These are phyloP conservation scores for Rhynchosporium agropyri DNA, from an alignment of 2,329 filamentous ascomycete species.

Conservation along the genomic window DNA sequence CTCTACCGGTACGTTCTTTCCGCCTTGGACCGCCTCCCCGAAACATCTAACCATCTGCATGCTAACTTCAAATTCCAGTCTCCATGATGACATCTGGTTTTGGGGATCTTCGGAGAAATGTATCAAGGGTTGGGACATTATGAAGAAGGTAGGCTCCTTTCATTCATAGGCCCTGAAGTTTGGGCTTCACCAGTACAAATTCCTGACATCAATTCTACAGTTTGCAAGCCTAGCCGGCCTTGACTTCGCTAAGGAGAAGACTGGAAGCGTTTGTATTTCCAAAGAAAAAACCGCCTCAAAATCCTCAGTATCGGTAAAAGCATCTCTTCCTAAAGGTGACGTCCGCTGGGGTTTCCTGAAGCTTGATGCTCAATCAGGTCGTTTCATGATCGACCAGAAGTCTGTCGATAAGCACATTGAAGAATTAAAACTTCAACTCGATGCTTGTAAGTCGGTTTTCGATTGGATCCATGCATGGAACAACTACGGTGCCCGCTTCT, in stretches of 20 bases:
- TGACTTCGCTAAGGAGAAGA: constrained; percentile 59
- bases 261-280: constrained; percentile 51
- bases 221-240: constrained; percentile 60
- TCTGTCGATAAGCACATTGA: constrained; percentile 57
- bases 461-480: constrained; percentile 63
- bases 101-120: constrained; percentile 59
- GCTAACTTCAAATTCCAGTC: constrained; percentile 18
- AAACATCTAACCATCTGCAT: no score
- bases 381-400: constrained; percentile 56
- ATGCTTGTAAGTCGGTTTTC: constrained; percentile 56
- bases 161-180: not conserved
- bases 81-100: constrained; percentile 70
- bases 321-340: constrained; percentile 51
- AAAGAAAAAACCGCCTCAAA: constrained; percentile 27
- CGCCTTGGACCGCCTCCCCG: no score
- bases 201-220: constrained; percentile 30
- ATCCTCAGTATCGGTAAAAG: constrained; percentile 19
- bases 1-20: constrained; percentile 51
- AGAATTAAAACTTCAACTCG: constrained; percentile 57
- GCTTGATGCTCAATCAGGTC: constrained; percentile 50
- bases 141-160: constrained; percentile 42
- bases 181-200: not conserved
- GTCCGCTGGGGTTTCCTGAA: constrained; percentile 61
- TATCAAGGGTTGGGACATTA: constrained; percentile 58
- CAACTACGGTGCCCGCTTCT: constrained; percentile 57